Percentiles rank a stretch among this genome's conserved stretches.
These are phyloP conservation scores for Fusarium coffeatum DNA, from an alignment of 2,329 filamentous ascomycete species.

Conservation along the genomic window DNA sequence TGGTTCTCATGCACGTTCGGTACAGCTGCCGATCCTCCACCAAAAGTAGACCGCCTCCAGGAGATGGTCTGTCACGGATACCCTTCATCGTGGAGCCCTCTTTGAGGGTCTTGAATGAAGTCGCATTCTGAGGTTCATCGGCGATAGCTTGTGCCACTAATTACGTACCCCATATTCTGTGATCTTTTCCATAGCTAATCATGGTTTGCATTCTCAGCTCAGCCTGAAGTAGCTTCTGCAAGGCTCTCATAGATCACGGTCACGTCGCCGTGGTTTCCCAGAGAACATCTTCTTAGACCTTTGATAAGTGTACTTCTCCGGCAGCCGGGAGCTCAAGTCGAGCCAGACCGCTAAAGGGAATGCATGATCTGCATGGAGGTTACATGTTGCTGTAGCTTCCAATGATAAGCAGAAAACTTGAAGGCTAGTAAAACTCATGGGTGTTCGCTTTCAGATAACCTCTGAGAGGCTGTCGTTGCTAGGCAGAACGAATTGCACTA, in stretches of 20 bases:
- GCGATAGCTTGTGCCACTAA: conserved; percentile 25
- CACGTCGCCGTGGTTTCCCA: neutral
- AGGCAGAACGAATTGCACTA: neutral
- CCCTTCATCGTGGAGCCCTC: conserved; percentile 4
- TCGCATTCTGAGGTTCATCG: conserved; percentile 15
- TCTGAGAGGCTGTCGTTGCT: conserved; percentile 1
- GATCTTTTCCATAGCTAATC: conserved; percentile 33
- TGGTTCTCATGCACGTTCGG: neutral
- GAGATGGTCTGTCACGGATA: neutral
- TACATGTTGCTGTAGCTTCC: neutral
- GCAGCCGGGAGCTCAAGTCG: conserved; percentile 4
- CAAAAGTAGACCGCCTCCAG: conserved; percentile 5
- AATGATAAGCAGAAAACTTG: neutral
- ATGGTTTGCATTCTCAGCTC: conserved; percentile 7
- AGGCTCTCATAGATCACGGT: neutral
- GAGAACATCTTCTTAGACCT: neutral
- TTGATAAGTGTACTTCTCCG: neutral
- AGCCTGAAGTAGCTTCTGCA: conserved; percentile 28
- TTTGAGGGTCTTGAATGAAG: conserved; percentile 1
- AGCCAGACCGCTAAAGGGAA: conserved; percentile 1
- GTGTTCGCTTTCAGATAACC: neutral
- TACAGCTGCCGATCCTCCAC: neutral
- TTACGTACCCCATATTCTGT: conserved; percentile 37
- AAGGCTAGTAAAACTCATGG: neutral
- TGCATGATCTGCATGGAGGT: conserved; percentile 1